Percentiles rank a stretch among this genome's conserved stretches.
phyloP scores from a whole-genome alignment of 2,329 filamentous ascomycete species.

The Periconia digitata region DNA sequence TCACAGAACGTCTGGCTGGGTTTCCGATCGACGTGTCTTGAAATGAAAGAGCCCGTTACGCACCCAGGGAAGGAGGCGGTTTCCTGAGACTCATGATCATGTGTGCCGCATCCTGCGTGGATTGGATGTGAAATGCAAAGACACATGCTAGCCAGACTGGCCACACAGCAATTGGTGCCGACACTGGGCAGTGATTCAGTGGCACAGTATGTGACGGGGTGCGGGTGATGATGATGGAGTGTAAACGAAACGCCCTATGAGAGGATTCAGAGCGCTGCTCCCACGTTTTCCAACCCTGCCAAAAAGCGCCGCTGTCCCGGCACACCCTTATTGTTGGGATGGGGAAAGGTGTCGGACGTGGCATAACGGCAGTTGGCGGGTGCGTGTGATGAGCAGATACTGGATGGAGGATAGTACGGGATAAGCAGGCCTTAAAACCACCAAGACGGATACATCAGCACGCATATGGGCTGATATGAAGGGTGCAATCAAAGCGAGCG shows the following conservation, averaged over 20 bases:
- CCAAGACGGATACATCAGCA: neutral
- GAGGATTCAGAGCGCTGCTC: neutral
- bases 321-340: neutral
- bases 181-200: neutral
- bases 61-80: slow-evolving; percentile 17
- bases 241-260: neutral
- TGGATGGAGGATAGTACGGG: neutral
- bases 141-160: too few species aligned
- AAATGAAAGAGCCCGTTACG: slow-evolving; percentile 11
- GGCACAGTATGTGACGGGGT: neutral
- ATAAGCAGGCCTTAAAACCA: neutral
- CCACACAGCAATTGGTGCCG: too few species aligned
- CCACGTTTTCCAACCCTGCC: neutral
- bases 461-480: slow-evolving; percentile 1
- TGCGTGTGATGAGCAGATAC: neutral
- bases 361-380: neutral
- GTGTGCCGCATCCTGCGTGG: slow-evolving; percentile 10
- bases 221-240: neutral
- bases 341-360: neutral
- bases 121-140: too few species aligned
- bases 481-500: slow-evolving; percentile 1
- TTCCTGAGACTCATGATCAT: slow-evolving; percentile 9
- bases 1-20: slow-evolving; percentile 3
- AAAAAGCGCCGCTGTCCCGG: neutral
- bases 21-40: slow-evolving; percentile 14